Base-by-base conservation (phyloP, 1,139 yeast genomes). In the Tardiomyces digboiensis region DNA sequence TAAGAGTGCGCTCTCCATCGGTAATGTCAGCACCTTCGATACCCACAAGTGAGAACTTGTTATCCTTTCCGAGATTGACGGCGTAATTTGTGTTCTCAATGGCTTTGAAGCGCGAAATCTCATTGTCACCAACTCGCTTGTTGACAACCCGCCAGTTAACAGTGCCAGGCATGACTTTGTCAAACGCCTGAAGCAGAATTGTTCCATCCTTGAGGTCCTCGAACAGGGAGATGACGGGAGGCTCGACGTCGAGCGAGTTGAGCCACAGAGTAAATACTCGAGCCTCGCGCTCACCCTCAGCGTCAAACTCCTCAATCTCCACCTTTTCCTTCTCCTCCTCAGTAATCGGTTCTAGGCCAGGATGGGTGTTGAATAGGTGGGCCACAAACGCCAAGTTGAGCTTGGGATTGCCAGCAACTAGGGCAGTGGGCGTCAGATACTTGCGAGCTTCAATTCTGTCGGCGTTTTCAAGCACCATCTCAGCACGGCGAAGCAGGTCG, bases 281-380 rank as follows among this genome's bases (percentile, higher is more conserved):
- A 1, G 98, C 98, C 70, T 91, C 99, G 69, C 98, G 83, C 69
- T 91, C 99, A 51, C 99, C 99, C 68, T 93, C 98, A 16, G 98
- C 98, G 63, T 91, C 99, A 59, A 93, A 91, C 55, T 88, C 98
- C 59, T 78, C 84, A 41, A 69, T 63, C 63, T 83, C 91, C 55
- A 89, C 85, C 58, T 80, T 82, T 63, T 91, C 98, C 56, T 79
- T 81, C 62, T 89, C 97, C 49, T 74, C 78, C 65, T 91, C 98
- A 60, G 87, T 94, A 53, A 91, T 78, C 50, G 98, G 97, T 50
- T 88, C 97, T 56, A 91, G 75, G 43, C 98, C 97, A 43, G 99
- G 99, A 59, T 87, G 81, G 3, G 95, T 89, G 69, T 91, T 91
- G 75, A 91, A 91, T 60, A 91, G 72, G 62, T 91, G 94, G 39